phyloP scores from a whole-genome alignment of 305 asterid genomes.

The Rubia tinctorum region DNA sequence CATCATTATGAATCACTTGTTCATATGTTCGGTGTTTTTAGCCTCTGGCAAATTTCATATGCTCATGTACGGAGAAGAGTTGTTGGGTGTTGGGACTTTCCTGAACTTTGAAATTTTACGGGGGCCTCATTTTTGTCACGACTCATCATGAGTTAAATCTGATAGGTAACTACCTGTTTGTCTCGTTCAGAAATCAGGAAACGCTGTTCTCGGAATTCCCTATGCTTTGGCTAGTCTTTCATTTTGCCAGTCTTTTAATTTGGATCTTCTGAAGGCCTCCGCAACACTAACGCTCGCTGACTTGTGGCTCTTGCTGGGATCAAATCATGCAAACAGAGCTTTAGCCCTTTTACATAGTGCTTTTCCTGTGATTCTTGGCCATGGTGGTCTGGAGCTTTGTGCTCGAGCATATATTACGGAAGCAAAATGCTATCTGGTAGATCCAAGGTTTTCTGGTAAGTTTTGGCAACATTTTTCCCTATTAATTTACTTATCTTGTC shows the following conservation, averaged over 20 bases:
- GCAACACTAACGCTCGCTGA: conserved; percentile 83
- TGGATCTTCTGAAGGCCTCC: conserved; percentile 94
- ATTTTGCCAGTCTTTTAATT: conserved; percentile 83
- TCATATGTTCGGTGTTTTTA: neutral
- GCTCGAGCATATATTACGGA: conserved; percentile 79
- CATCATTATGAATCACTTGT: neutral
- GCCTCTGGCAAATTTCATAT: neutral
- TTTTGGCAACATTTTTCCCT: neutral
- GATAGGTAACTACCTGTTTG: conserved; percentile 2
- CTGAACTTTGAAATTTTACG: neutral
- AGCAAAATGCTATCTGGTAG: conserved; percentile 87
- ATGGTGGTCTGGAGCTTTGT: conserved; percentile 92
- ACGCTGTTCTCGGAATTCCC: conserved; percentile 87
- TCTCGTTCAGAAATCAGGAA: conserved; percentile 71
- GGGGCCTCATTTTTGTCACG: neutral
- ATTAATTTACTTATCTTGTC: neutral
- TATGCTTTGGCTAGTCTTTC: conserved; percentile 96
- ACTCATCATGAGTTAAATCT: conserved; percentile 2
- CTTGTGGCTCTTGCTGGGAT: conserved; percentile 90
- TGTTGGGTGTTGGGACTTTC: neutral
- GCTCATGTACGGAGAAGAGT: neutral
- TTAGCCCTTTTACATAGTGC: conserved; percentile 74
- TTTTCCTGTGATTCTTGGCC: conserved; percentile 88
- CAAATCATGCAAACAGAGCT: conserved; percentile 78
- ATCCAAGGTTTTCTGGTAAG: conserved; percentile 74